Evolutionary conservation across 345 rosid species (phyloP), one percentile per base, ranked within the genome.

Genomic region (Gynandropsis gynandra): DNA sequence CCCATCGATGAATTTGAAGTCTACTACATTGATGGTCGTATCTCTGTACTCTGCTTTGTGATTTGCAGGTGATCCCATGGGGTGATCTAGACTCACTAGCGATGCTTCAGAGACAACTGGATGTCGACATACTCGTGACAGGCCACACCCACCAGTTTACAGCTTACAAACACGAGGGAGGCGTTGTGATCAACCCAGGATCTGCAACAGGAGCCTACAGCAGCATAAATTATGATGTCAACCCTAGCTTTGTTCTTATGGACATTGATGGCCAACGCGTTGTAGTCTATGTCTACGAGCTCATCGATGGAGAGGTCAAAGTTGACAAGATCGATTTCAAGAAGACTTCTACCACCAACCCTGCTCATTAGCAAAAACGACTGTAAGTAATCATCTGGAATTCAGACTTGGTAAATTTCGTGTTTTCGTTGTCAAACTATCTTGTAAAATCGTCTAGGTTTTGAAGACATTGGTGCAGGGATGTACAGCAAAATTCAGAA

Each of bases 81-180:
- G 98, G 98, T 35, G 96, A 90, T 73, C 66, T 90, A 47, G 98
- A 90, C 42, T 87, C 95, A 2, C 74, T 90, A 38, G 89, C 96
- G 27, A 87, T 90, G 98, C 81, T 90, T 13, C 98, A 90, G 66
- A 79, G 98, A 59, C 95, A 87, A 63, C 79, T 90, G 54, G 96
- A 82, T 17, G 98, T 90, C 1, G 98, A 90, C 75, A 90, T 87
- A 39, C 93, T 87, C 13, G 87, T 90, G 46, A 90, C 96, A 0
- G 98, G 98, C 49, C 95, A 84, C 63, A 90, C 96, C 16, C 96
- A 90, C 68, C 98, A 90, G 74, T 90, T 90, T 70, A 90, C 82
- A 19, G 98, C 96, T 29, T 87, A 90, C 80, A 90, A 90, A 53
- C 98, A 90, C 1, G 96, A 90, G 64, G 95, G 93, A 39, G 98